Conservation (phyloP, 768 basidiomycete genomes). For the Tricholoma sp. region DNA sequence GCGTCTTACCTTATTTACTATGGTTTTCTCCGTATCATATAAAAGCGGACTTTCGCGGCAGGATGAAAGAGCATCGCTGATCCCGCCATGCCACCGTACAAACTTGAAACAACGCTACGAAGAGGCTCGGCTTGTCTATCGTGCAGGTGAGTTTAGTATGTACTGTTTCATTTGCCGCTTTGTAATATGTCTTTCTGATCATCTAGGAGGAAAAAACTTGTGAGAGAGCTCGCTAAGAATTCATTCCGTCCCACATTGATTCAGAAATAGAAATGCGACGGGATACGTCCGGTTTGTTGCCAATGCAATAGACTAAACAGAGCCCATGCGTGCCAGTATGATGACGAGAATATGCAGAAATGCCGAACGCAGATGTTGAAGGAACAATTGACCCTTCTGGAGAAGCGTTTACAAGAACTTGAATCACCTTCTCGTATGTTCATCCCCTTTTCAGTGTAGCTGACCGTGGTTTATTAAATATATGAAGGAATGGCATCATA, state of each 20-base stretch:
- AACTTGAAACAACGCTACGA: slow-evolving; percentile 23
- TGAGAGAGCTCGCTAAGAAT: slow-evolving; percentile 17
- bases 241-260: background rate
- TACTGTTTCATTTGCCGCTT: too few species aligned
- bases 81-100: slow-evolving; percentile 16
- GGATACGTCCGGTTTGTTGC: slow-evolving; percentile 47
- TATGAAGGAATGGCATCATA: background rate
- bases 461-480: background rate
- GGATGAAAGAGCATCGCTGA: background rate
- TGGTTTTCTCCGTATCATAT: background rate
- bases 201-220: slow-evolving; percentile 39
- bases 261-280: slow-evolving; percentile 53
- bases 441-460: background rate
- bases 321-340: slow-evolving; percentile 49
- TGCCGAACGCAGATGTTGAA: slow-evolving; percentile 54
- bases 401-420: slow-evolving; percentile 48
- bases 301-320: slow-evolving; percentile 54
- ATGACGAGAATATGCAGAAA: slow-evolving; percentile 56
- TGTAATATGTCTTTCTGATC: background rate
- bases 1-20: too few species aligned
- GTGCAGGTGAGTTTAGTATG: slow-evolving; percentile 35
- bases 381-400: slow-evolving; percentile 49
- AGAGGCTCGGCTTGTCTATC: slow-evolving; percentile 41
- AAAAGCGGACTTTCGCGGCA: background rate
- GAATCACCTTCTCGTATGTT: slow-evolving; percentile 30